These are phyloP conservation scores for Sordaria brevicollis DNA, from an alignment of 495 filamentous ascomycete genomes.

Conservation along the genomic window DNA sequence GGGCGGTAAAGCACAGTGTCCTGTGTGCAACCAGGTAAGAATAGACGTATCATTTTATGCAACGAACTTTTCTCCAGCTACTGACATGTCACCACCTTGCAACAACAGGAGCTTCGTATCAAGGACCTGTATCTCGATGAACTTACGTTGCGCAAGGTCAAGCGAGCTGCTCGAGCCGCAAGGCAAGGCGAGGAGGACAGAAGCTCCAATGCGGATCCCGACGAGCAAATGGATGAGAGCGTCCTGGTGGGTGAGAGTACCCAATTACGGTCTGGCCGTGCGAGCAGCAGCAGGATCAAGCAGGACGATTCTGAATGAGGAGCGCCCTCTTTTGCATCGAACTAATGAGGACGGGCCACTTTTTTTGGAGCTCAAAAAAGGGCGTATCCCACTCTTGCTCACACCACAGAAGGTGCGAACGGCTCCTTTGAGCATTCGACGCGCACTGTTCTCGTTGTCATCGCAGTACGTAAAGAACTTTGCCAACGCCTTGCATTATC, in stretches of 20 bases:
- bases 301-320: conserved; percentile 8
- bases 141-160: conserved; percentile 30
- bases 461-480: not conserved
- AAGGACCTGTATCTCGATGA: conserved; percentile 32
- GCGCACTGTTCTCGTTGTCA: not conserved
- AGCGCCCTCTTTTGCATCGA: not conserved
- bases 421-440: not conserved
- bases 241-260: conserved; percentile 11
- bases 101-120: conserved; percentile 26
- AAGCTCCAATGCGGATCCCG: conserved; percentile 18
- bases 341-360: not conserved
- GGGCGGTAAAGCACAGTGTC: conserved; percentile 24
- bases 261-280: conserved; percentile 3
- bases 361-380: not conserved
- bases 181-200: conserved; percentile 17
- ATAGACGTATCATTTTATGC: not conserved
- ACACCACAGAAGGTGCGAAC: not conserved
- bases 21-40: conserved; percentile 35
- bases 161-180: conserved; percentile 24
- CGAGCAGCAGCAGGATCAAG: conserved; percentile 4
- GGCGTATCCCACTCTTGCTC: not conserved
- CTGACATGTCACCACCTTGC: conserved; percentile 2
- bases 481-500: not conserved
- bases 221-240: conserved; percentile 17
- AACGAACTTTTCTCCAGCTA: not conserved